phyloP scores from a whole-genome alignment of 257 asterid species.

The Paulownia fortunei region DNA sequence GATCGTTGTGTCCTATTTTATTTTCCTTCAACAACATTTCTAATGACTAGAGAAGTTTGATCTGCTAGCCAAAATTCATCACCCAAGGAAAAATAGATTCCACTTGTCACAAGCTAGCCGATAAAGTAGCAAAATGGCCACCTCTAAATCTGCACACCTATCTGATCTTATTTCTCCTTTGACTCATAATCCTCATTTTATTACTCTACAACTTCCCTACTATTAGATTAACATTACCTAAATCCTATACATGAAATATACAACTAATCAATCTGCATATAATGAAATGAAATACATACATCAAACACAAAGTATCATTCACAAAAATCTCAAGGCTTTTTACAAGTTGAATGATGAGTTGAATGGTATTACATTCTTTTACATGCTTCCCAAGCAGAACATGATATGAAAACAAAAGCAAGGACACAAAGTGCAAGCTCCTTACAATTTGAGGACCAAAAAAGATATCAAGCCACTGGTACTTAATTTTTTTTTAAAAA shows the following conservation, averaged over 20 bases:
- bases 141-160: background rate
- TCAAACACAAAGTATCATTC: background rate
- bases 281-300: background rate
- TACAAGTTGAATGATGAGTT: background rate
- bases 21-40: background rate
- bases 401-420: background rate
- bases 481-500: background rate
- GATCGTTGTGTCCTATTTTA: background rate
- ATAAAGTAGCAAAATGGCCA: background rate
- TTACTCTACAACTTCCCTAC: background rate
- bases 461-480: background rate
- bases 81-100: background rate
- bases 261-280: background rate
- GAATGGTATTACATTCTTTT: background rate
- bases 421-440: constrained; percentile 7
- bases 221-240: background rate
- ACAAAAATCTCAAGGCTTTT: background rate
- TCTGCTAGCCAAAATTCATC: background rate
- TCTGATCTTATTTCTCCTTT: background rate
- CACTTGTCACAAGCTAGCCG: background rate
- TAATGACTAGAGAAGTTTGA: background rate
- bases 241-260: background rate
- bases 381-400: background rate
- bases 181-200: background rate
- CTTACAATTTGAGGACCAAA: background rate